Evolutionary conservation across 129 eudicot genomes (phyloP), one percentile per base, ranked within the genome.

Genomic region (Oenanthe sinensis): DNA sequence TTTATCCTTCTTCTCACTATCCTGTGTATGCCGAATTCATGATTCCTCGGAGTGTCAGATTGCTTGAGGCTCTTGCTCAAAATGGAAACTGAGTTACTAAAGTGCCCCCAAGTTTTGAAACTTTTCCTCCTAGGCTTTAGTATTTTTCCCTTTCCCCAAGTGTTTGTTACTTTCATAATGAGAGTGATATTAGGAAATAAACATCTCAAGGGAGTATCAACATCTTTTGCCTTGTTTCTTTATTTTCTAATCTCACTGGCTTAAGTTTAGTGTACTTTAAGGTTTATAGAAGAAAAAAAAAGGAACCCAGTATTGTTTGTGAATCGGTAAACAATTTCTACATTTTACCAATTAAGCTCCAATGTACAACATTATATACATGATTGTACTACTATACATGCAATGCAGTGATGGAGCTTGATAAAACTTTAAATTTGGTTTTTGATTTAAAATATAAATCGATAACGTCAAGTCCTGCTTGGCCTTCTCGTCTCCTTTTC

Each of bases 1-100:
- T 80, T 50, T 95, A 95, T 60, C 99, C 99, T 12, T 95, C 99
- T 52, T 95, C 99, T 45, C 97, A 91, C 68, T 94, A 91, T 81
- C 98, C 98, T 6, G 81, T 94, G 44, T 91, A 88, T 82, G 88
- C 96, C 37, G 99, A 96, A 79, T 92, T 92, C 70, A 88, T 96
- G 97, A 97, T 96, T 84, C 99, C 99, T 30, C 89, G 99, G 68
- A 79, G 89, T 0, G 96, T 96, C 30, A 84, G 99, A 77, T 77
- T 86, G 55, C 80, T 82, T 1, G 99, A 92, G 70, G 75, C 87
- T 40, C 98, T 97, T 26, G 75, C 82, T 83, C 86, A 83, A 80
- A 86, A 87, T 65, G 90, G 77, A 78, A 83, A 55, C 62, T 82
- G 48, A 55, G 48, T 83, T 28, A 55, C 62, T 82, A 44, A 55